Percentiles rank a stretch among this genome's conserved stretches.
Conservation (phyloP, 164 flowering plant species). For the Dillenia turbinata region DNA sequence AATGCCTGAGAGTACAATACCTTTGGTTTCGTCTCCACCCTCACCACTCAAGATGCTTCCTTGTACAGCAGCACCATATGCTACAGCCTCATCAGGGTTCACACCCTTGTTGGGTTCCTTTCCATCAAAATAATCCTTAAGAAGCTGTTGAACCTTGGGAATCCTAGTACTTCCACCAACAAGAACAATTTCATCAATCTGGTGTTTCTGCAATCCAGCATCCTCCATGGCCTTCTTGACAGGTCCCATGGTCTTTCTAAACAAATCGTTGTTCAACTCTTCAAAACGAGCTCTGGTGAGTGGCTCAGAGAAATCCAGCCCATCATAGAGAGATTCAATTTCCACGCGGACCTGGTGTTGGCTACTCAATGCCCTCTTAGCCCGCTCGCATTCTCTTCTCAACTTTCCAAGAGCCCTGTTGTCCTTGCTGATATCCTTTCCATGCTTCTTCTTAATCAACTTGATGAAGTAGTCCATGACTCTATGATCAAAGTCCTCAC, state of each 20-base stretch:
- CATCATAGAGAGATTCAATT: constrained; percentile 29
- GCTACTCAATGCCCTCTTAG: constrained; percentile 32
- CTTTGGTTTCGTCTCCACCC: constrained; percentile 38
- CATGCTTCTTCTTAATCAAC: constrained; percentile 30
- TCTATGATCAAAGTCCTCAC: constrained; percentile 30
- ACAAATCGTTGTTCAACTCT: constrained; percentile 26
- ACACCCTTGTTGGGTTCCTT: constrained; percentile 50
- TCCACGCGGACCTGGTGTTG: constrained; percentile 34
- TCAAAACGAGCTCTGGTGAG: constrained; percentile 29
- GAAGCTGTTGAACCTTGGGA: constrained; percentile 46
- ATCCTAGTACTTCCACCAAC: constrained; percentile 60
- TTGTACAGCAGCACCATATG: constrained; percentile 52
- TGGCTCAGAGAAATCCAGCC: constrained; percentile 31
- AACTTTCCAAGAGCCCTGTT: constrained; percentile 32
- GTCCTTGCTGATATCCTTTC: constrained; percentile 32
- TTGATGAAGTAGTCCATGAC: constrained; percentile 26
- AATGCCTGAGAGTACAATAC: neutral
- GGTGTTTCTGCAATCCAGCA: constrained; percentile 34
- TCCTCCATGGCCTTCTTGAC: constrained; percentile 46
- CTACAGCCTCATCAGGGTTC: constrained; percentile 62
- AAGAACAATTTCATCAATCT: constrained; percentile 43
- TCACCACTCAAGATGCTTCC: constrained; percentile 49
- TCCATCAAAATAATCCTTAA: constrained; percentile 46
- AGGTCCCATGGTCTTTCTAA: constrained; percentile 27
- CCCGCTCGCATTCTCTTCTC: constrained; percentile 30